Percentiles rank a stretch among this genome's conserved stretches.
These are phyloP conservation scores for Chlorella sp. DNA, from an alignment of 139 green algal genomes.

Conservation along the genomic window DNA sequence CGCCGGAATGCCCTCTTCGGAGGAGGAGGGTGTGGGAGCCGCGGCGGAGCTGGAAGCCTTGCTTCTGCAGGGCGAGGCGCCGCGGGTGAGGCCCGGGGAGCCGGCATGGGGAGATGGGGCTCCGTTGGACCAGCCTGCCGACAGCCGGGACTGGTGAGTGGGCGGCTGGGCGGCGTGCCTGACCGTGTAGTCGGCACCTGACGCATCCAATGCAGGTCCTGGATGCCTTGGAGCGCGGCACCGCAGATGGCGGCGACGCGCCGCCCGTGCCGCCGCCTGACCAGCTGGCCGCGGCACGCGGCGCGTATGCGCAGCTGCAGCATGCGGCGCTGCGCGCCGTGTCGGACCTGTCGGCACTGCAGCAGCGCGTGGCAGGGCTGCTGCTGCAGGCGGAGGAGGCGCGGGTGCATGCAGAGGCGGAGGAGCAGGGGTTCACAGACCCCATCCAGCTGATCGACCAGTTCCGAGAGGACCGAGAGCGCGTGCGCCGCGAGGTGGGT, in stretches of 20 bases:
- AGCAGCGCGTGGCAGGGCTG: constrained; percentile 18
- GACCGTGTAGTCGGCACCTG: neutral
- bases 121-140: neutral
- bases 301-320: neutral
- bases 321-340: neutral
- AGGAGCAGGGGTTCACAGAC: neutral
- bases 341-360: neutral
- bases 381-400: neutral
- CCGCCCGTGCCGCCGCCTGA: neutral
- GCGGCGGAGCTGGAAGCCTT: neutral
- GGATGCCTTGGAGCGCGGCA: neutral
- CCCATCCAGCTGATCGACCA: constrained; percentile 23
- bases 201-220: neutral
- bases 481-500: neutral
- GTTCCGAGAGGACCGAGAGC: constrained; percentile 1
- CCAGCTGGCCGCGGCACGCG: neutral
- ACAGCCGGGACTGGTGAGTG: neutral
- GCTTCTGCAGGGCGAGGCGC: neutral
- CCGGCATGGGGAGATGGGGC: neutral
- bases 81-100: neutral
- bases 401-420: neutral
- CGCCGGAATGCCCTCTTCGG: neutral
- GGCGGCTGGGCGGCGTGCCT: neutral
- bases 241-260: neutral
- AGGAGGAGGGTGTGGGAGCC: neutral